Conservation (phyloP, 2,329 filamentous ascomycete species). For the Cryphonectria parasitica region DNA sequence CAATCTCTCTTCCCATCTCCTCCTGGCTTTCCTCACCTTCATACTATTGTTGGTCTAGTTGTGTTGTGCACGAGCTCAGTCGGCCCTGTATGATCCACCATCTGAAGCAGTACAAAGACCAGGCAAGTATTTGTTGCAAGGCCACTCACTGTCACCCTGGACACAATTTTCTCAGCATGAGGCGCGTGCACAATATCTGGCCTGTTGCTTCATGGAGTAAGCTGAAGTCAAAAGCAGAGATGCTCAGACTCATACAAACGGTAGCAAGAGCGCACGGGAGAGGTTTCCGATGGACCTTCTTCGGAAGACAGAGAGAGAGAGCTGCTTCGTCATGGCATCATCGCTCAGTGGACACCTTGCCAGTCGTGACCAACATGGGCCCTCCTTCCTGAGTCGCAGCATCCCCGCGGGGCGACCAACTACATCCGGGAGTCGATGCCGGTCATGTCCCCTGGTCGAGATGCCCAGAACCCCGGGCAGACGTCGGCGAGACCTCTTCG, state of each 20-base stretch:
- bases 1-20: background rate
- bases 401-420: background rate
- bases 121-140: background rate
- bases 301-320: too few relatives aligned
- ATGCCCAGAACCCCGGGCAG: conserved; percentile 2
- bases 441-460: background rate
- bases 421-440: background rate
- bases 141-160: background rate
- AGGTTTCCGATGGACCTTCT: background rate
- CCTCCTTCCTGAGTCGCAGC: background rate
- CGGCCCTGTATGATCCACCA: too few relatives aligned
- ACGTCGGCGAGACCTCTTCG: background rate
- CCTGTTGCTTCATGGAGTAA: background rate
- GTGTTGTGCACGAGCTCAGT: background rate
- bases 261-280: background rate
- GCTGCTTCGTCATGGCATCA: background rate
- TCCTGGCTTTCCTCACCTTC: background rate
- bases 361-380: background rate
- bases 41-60: background rate
- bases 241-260: background rate
- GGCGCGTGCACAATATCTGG: background rate
- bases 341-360: background rate
- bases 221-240: background rate
- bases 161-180: background rate
- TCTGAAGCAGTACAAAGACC: too few relatives aligned